Conservation (phyloP, 768 basidiomycete species). For the Tephrocybe sp. region DNA sequence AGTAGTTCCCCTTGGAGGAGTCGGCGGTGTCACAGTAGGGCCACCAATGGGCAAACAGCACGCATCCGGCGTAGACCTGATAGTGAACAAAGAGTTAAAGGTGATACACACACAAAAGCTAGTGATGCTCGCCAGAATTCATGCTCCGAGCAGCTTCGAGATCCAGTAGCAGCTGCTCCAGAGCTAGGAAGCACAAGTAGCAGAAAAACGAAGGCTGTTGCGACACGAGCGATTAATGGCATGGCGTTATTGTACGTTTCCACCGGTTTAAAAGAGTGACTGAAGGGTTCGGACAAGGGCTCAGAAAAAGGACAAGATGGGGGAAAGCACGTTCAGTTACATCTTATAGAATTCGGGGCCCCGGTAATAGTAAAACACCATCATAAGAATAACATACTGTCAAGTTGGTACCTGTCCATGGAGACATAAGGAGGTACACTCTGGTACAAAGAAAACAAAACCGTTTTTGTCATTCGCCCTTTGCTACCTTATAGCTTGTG, state of each 20-base stretch:
- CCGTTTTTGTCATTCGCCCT: too few relatives aligned
- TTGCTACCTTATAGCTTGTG: too few relatives aligned
- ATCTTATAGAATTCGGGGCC: conserved; percentile 5
- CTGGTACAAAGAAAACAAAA: too few relatives aligned
- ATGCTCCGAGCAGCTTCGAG: conserved; percentile 22
- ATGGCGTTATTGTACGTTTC: conserved; percentile 7
- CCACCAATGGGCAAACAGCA: conserved; percentile 46
- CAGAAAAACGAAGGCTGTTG: conserved; percentile 26
- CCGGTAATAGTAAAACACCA: conserved; percentile 8
- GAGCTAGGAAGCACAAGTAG: conserved; percentile 32
- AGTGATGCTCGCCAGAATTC: conserved; percentile 31
- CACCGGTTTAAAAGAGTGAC: conserved; percentile 15
- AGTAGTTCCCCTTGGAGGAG: conserved; percentile 44
- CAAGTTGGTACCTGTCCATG: not conserved
- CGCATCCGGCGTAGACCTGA: conserved; percentile 29
- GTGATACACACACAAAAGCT: not conserved
- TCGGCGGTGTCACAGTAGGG: conserved; percentile 28
- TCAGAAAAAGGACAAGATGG: not conserved
- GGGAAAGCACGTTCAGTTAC: not conserved
- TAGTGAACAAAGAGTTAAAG: conserved; percentile 13
- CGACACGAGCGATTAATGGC: conserved; percentile 12
- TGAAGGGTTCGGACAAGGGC: not conserved
- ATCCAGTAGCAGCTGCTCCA: conserved; percentile 22
- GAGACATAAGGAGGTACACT: too few relatives aligned
- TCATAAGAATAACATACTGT: conserved; percentile 1